phyloP scores from a whole-genome alignment of 805 yeast species.

The Cyberlindnera nakhonratchasimensis region DNA sequence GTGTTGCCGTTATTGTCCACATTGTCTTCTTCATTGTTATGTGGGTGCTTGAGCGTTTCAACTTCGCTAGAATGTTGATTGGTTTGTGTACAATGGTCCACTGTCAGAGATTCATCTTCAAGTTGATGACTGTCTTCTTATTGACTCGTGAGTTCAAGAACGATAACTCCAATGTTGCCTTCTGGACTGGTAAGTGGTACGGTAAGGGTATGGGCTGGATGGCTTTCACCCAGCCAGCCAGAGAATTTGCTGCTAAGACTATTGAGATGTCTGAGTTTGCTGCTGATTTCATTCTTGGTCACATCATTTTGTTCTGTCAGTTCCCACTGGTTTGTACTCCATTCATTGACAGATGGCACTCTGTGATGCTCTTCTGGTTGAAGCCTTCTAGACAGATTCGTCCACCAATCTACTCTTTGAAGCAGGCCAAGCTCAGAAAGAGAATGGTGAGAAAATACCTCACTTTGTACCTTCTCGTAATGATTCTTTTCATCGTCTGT shows the following conservation, averaged over 20 bases:
- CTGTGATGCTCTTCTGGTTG: conserved; percentile 98
- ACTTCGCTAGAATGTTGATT: conserved; percentile 78
- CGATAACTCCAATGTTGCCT: conserved; percentile 93
- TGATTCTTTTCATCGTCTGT: conserved; percentile 67
- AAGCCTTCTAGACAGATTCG: conserved; percentile 95
- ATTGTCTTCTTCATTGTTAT: conserved; percentile 85
- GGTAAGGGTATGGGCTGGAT: conserved; percentile 89
- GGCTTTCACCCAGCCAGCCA: conserved; percentile 92
- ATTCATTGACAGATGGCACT: conserved; percentile 93
- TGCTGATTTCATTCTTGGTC: conserved; percentile 94
- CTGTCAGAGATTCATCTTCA: conserved; percentile 84
- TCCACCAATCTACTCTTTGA: conserved; percentile 95
- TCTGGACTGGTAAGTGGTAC: conserved; percentile 99
- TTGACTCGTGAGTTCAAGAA: conserved; percentile 95
- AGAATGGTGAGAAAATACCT: conserved; percentile 96
- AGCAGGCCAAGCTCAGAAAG: conserved; percentile 94
- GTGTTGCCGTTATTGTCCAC: conserved; percentile 86
- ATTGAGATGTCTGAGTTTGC: conserved; percentile 95
- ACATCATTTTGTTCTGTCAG: conserved; percentile 80
- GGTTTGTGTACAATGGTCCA: conserved; percentile 84
- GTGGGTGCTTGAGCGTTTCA: conserved; percentile 97
- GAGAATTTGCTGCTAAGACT: conserved; percentile 92
- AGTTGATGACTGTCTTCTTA: conserved; percentile 70
- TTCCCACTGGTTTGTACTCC: conserved; percentile 86
- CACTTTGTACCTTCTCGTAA: conserved; percentile 66